Evolutionary conservation across 2,329 filamentous ascomycete genomes (phyloP), one percentile per base, ranked within the genome.

Genomic region (Penicillium sp.): DNA sequence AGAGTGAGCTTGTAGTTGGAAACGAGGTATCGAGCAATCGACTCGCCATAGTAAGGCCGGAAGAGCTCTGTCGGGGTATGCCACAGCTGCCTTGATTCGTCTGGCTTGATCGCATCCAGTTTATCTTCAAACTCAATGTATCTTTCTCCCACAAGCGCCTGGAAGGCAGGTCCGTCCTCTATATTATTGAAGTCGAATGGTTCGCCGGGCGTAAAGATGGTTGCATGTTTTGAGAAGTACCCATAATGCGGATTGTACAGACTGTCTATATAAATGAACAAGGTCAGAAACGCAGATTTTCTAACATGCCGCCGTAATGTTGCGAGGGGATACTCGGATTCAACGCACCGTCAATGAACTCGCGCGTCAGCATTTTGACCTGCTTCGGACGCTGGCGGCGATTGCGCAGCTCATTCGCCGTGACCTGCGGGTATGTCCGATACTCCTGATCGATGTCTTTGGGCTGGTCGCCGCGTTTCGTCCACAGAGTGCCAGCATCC

Each of bases 41-140:
- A 91, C 79, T 99, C 92, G 69, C 93, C 95, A 72, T 99, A 99
- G 76, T 93, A 95, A 0, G 95, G 94, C 28, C 91, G 86, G 78
- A 99, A 99, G 18, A 99, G 85, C 78, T 99, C 94, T 0, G 94
- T 99, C 0, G 95, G 94, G 11, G 94, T 99, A 74, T 99, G 95
- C 94, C 94, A 99, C 42, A 99, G 81, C 77, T 99, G 94, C 9
- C 94, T 86, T 36, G 90, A 88, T 44, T 89, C 85, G 77, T 90
- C 85, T 43, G 84, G 84, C 19, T 87, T 80, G 54, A 84, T 81
- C 42, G 82, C 83, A 72, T 99, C 95, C 54, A 99, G 84, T 19
- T 80, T 78, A 70, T 97, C 91, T 75, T 99, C 94, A 68, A 99
- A 97, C 61, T 90, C 86, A 43, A 86, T 89, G 73, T 97, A 99